A percentile compares a stretch with the other conserved stretches of the same genome.
Evolutionary conservation across 176 grass and related monocot species (phyloP).

Genomic region (Bonia amplexicaulis): DNA sequence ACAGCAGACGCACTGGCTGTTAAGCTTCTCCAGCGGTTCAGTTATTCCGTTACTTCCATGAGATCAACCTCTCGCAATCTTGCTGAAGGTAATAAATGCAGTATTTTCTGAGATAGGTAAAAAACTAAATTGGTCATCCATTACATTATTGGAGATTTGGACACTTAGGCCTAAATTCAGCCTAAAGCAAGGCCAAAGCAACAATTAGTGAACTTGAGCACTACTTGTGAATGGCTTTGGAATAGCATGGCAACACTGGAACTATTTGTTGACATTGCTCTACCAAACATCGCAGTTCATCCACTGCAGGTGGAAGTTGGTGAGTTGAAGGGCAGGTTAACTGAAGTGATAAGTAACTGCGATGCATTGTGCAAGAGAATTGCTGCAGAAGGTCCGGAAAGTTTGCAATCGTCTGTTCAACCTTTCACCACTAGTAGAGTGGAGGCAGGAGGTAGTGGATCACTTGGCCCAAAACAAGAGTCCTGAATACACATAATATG

Average conservation of each 20-base stretch:
- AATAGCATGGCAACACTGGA: background rate
- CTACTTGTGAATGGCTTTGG: background rate
- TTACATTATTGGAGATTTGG: background rate
- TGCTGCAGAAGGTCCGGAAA: slow-evolving; percentile 53
- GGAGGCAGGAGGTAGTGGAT: slow-evolving; percentile 24
- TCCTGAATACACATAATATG: background rate
- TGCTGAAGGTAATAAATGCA: slow-evolving; percentile 48
- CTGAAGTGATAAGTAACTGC: slow-evolving; percentile 84
- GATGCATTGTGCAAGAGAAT: slow-evolving; percentile 85
- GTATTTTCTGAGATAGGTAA: background rate
- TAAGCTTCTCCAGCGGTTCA: slow-evolving; percentile 87
- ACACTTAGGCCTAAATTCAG: background rate
- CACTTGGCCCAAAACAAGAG: slow-evolving; percentile 26
- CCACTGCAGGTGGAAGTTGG: slow-evolving; percentile 88
- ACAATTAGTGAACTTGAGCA: background rate
- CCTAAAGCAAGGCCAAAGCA: background rate
- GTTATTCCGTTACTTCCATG: slow-evolving; percentile 74
- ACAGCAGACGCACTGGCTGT: slow-evolving; percentile 76
- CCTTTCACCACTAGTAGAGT: slow-evolving; percentile 30
- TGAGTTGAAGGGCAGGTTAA: slow-evolving; percentile 85
- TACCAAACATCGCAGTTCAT: slow-evolving; percentile 38
- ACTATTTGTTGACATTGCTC: background rate
- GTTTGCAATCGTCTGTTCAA: slow-evolving; percentile 37
- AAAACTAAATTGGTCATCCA: background rate
- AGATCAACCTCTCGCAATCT: slow-evolving; percentile 64